A percentile compares a stretch with the other conserved stretches of the same genome.
These are phyloP conservation scores for Cytospora paraplurivora DNA, from an alignment of 2,329 filamentous ascomycete species.

Conservation along the genomic window DNA sequence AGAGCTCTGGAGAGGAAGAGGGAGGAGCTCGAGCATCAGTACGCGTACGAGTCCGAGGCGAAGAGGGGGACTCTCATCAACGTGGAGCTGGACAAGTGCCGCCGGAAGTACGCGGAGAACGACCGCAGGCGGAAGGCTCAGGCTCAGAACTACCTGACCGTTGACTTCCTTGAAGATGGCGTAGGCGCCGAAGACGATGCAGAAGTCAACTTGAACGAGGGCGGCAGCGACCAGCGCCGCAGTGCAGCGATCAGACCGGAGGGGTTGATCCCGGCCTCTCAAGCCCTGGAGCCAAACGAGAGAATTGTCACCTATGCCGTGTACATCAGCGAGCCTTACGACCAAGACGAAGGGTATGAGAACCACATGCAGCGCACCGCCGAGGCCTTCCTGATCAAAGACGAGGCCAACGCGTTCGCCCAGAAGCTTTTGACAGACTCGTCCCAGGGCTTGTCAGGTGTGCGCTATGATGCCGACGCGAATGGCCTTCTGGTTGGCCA, in stretches of 20 bases:
- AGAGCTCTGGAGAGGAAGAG: background rate
- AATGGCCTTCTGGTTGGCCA: conserved; percentile 11
- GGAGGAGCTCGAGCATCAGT: background rate
- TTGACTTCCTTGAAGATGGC: conserved; percentile 5
- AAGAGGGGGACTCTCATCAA: background rate
- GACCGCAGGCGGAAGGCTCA: conserved; percentile 1
- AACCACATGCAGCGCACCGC: conserved; percentile 5
- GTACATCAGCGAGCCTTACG: conserved; percentile 15
- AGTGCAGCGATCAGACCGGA: background rate
- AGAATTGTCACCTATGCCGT: conserved; percentile 15
- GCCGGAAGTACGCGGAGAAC: background rate
- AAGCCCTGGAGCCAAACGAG: conserved; percentile 16
- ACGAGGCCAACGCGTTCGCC: conserved; percentile 22
- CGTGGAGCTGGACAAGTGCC: background rate
- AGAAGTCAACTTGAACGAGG: background rate
- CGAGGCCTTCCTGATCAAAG: conserved; percentile 11
- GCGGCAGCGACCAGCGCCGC: background rate
- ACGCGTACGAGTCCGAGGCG: conserved; percentile 8
- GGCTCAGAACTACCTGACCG: background rate
- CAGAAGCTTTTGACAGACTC: conserved; percentile 12
- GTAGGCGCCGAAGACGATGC: background rate
- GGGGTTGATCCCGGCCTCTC: conserved; percentile 3
- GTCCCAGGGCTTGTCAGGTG: background rate
- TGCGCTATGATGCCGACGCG: background rate
- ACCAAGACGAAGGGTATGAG: background rate